Percentiles rank a stretch among this genome's conserved stretches.
Evolutionary conservation across 371 early-diverging fungal genomes (phyloP).

Genomic region (Gilbertella persicaria): DNA sequence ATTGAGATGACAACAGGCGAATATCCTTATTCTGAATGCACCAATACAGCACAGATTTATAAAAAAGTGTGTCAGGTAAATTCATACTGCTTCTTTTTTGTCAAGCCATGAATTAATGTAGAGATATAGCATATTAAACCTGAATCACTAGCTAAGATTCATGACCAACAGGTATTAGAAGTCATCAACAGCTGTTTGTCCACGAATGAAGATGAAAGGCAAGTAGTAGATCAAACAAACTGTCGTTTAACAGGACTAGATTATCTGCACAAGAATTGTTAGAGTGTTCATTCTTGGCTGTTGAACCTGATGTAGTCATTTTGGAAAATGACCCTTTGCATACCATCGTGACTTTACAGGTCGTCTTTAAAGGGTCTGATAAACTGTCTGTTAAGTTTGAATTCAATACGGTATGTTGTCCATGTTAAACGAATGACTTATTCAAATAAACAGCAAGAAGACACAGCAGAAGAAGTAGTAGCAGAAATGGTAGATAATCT

Average conservation of each 20-base stretch:
- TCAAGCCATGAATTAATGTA: background rate
- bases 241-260: constrained; percentile 29
- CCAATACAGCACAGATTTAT: constrained; percentile 85
- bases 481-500: constrained; percentile 73
- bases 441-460: constrained; percentile 54
- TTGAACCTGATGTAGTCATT: constrained; percentile 76
- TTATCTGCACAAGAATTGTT: constrained; percentile 75
- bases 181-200: constrained; percentile 78
- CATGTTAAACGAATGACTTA: background rate
- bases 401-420: constrained; percentile 55
- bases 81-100: too few species aligned
- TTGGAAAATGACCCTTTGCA: constrained; percentile 61
- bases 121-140: constrained; percentile 75
- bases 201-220: constrained; percentile 68
- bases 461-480: constrained; percentile 90
- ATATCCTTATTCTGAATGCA: constrained; percentile 87
- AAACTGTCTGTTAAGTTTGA: constrained; percentile 87
- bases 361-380: constrained; percentile 83
- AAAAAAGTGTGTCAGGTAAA: constrained; percentile 72
- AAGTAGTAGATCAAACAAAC: background rate
- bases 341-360: constrained; percentile 71
- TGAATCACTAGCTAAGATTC: constrained; percentile 70
- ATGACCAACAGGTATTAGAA: constrained; percentile 72
- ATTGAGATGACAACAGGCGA: constrained; percentile 89
- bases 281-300: constrained; percentile 79